These are phyloP conservation scores for Alternaria sp. DNA, from an alignment of 2,329 filamentous ascomycete genomes.

Conservation along the genomic window DNA sequence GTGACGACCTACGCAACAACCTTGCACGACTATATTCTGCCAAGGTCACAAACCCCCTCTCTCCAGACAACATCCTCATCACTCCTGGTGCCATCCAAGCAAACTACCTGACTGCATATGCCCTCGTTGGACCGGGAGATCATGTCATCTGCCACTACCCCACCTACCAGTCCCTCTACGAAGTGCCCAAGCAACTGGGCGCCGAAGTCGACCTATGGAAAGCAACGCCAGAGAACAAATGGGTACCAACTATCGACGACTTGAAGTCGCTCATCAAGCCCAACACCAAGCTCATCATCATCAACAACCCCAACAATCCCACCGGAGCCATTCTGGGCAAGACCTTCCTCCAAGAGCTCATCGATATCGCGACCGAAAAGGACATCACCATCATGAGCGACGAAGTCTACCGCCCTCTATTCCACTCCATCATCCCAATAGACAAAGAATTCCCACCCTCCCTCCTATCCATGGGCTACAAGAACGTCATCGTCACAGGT, in stretches of 20 bases:
- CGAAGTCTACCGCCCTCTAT: slow-evolving; percentile 85
- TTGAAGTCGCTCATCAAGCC: slow-evolving; percentile 68
- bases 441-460: slow-evolving; percentile 68
- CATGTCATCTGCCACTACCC: slow-evolving; percentile 88
- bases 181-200: slow-evolving; percentile 74
- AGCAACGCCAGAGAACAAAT: slow-evolving; percentile 68
- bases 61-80: slow-evolving; percentile 72
- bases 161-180: slow-evolving; percentile 81
- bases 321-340: slow-evolving; percentile 74
- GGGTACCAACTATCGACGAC: slow-evolving; percentile 70
- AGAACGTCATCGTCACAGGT: slow-evolving; percentile 73
- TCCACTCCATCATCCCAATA: slow-evolving; percentile 68
- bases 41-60: slow-evolving; percentile 56
- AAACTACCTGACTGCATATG: slow-evolving; percentile 82
- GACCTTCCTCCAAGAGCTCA: slow-evolving; percentile 64
- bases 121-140: slow-evolving; percentile 73
- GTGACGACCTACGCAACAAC: slow-evolving; percentile 65
- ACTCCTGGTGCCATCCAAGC: slow-evolving; percentile 82
- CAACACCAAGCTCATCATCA: slow-evolving; percentile 74
- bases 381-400: slow-evolving; percentile 74
- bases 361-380: slow-evolving; percentile 67
- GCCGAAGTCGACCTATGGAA: slow-evolving; percentile 81
- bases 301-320: slow-evolving; percentile 83
- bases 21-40: slow-evolving; percentile 70
- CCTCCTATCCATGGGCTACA: slow-evolving; percentile 73